Evolutionary conservation across 2,329 filamentous ascomycete species (phyloP), one percentile per base, ranked within the genome.

Genomic region (Trichoderma endophyticum): DNA sequence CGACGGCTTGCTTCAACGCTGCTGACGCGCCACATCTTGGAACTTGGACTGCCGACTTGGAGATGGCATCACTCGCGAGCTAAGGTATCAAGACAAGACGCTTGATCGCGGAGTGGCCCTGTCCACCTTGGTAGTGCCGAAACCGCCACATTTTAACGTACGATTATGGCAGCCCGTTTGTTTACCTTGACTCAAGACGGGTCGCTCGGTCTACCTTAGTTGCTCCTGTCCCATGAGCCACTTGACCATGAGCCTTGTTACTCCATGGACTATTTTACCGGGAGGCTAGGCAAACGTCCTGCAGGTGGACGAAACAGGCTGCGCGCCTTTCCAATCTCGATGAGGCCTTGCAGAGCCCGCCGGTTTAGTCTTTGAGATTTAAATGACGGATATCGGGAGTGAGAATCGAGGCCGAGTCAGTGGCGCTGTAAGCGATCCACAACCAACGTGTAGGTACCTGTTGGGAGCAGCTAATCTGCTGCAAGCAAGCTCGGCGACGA

Each of bases 401-500:
- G 67, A 57, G 32, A 21, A 70, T 62, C 56, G 67, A 60, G n/a
- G 36, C 66, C 66, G 66, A 70, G 67, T 70, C 67, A 62, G 67
- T 62, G 66, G 66, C 66, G 66, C 56, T 32, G 43, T 51, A 61
- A 60, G 39, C 36, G 66, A 48, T 70, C 67, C 67, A 70, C 67
- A 61, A 14, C 36, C 43, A 26, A 28, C 57, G 30, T 70, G 30
- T 32, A 28, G 57, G 57, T 34, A 60, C 28, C 30, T 57, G n/a
- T n/a, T 34, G 57, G 57, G 30, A 60, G 57, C 57, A 69, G 12
- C 26, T 48, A 61, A 65, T 24, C 62, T 43, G 15, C 1, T 39
- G 3, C 15, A 18, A 4, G 39, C 39, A 24, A 54, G 32, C 28
- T 67, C 64, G 15, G 15, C 32, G 28, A 59, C 3, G 48, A 59